phyloP scores from a whole-genome alignment of 352 stramenopile species.

The Phytophthora brassicae region DNA sequence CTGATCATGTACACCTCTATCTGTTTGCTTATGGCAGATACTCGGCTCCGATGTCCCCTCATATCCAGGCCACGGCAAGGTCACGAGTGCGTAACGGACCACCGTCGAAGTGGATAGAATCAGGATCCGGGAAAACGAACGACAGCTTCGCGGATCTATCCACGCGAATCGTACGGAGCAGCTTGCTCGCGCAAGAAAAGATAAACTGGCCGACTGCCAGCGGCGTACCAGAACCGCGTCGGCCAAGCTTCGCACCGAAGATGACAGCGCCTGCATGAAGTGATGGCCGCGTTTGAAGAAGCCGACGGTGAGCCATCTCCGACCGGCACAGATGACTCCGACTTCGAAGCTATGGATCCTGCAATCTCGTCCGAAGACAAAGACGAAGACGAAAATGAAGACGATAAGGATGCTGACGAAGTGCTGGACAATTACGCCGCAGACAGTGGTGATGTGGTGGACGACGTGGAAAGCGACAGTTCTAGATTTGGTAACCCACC shows the following conservation, averaged over 20 bases:
- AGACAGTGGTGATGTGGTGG: background rate
- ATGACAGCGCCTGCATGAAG: background rate
- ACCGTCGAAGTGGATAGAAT: background rate
- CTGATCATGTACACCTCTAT: background rate
- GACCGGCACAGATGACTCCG: background rate
- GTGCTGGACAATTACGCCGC: background rate
- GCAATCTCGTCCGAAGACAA: background rate
- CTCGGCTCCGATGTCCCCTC: background rate
- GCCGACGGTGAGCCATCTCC: background rate
- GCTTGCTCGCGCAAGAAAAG: background rate
- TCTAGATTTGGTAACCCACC: background rate
- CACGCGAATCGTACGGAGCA: background rate
- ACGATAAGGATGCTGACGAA: background rate
- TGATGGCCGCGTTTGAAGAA: background rate
- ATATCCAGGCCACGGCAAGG: background rate
- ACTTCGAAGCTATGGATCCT: background rate
- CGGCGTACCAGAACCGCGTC: background rate
- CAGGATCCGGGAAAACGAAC: background rate
- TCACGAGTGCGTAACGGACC: background rate
- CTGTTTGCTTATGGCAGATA: background rate
- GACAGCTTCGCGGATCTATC: background rate
- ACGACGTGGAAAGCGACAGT: background rate
- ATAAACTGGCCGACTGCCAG: background rate
- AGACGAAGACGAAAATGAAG: background rate
- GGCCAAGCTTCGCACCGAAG: background rate